Evolutionary conservation across 208 protist genomes (phyloP).

Genomic region (Leishmania arabica): DNA sequence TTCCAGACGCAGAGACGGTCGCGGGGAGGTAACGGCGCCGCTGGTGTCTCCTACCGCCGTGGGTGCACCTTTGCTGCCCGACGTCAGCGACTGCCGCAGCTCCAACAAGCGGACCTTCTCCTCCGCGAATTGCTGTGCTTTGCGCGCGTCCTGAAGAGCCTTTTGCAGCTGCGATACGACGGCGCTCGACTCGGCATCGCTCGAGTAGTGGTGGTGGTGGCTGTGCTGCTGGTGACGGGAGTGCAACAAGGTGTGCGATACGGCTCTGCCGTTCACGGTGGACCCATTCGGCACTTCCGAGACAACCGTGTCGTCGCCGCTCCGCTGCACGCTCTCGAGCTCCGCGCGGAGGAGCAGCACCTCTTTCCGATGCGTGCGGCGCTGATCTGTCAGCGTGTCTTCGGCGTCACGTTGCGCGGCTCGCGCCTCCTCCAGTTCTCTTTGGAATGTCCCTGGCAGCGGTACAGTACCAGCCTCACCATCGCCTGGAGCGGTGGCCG

Average conservation of each 20-base stretch:
- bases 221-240: slow-evolving; percentile 26
- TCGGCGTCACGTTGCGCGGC: slow-evolving; percentile 24
- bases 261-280: not conserved
- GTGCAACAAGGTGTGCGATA: slow-evolving; percentile 15
- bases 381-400: slow-evolving; percentile 21
- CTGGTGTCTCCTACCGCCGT: not conserved
- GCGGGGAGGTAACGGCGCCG: slow-evolving; percentile 21
- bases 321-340: slow-evolving; percentile 18
- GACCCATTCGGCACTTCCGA: not conserved
- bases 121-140: slow-evolving; percentile 35
- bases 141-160: slow-evolving; percentile 22
- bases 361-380: slow-evolving; percentile 19
- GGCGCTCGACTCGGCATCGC: not conserved
- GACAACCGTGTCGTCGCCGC: not conserved
- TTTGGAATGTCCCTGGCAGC: not conserved
- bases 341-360: slow-evolving; percentile 23
- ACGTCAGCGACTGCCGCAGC: slow-evolving; percentile 23
- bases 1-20: slow-evolving; percentile 27
- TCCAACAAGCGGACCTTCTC: slow-evolving; percentile 36
- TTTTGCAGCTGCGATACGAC: slow-evolving; percentile 20
- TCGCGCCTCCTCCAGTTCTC: slow-evolving; percentile 13
- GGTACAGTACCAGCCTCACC: not conserved
- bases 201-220: not conserved
- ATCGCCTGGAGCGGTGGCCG: not conserved
- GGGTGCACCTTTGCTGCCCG: not conserved